These are phyloP conservation scores for Dittrichia graveolens DNA, from an alignment of 129 eudicot species.

Conservation along the genomic window DNA sequence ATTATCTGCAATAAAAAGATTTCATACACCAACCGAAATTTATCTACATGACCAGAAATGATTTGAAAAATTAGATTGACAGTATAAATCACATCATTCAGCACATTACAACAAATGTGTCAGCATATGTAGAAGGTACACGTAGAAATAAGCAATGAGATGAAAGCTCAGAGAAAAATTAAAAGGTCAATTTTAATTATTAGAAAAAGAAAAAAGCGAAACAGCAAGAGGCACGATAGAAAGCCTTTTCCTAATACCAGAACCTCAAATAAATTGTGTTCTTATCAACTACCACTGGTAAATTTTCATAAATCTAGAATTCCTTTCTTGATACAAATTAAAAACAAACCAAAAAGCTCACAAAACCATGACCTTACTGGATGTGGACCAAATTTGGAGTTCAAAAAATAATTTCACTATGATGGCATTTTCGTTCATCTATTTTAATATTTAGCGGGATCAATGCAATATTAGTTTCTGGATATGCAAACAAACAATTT, in stretches of 20 bases:
- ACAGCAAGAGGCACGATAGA: background rate
- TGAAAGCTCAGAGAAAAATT: background rate
- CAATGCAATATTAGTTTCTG: too few relatives aligned
- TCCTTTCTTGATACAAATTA: too few relatives aligned
- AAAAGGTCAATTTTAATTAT: background rate
- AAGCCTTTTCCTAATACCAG: background rate
- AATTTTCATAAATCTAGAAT: too few relatives aligned
- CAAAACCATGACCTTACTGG: too few relatives aligned
- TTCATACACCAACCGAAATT: conserved; percentile 1
- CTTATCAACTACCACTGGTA: too few relatives aligned
- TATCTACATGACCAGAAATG: background rate
- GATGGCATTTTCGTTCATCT: too few relatives aligned
- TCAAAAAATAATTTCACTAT: too few relatives aligned
- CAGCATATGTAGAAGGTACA: background rate
- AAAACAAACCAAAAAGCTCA: too few relatives aligned
- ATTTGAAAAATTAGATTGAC: background rate
- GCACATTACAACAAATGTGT: conserved; percentile 8
- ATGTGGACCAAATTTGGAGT: too few relatives aligned
- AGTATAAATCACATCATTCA: background rate
- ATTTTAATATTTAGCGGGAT: too few relatives aligned
- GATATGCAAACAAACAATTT: too few relatives aligned
- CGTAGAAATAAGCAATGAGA: conserved; percentile 6
- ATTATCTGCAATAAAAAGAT: conserved; percentile 57
- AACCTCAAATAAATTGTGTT: background rate
- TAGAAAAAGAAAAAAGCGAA: background rate